Base-by-base conservation (phyloP, 2,329 filamentous ascomycete genomes). In the Nemania sp. region DNA sequence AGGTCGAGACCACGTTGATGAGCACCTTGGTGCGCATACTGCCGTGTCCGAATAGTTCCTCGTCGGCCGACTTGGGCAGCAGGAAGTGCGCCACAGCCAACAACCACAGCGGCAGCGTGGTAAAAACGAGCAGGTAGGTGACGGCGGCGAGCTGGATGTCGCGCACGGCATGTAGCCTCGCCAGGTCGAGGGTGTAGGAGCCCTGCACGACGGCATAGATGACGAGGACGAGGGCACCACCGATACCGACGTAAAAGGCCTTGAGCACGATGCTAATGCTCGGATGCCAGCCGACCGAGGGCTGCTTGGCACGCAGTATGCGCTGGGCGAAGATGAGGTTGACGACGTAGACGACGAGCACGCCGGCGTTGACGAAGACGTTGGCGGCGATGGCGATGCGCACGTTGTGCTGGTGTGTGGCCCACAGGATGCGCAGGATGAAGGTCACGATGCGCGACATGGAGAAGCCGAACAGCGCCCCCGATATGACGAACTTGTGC, bases 281-380 rank as follows among this genome's bases (percentile, higher is more conserved):
- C 1, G 26, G 70, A 24, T 76, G 72, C 80, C 80, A 82, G 63
- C 80, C 81, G 8, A 80, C 47, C 15, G 22, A 18, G 8, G 80
- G 80, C 38, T 80, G 80, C 58, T 77, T 76, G 1, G 80, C 78
- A 52, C 81, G 79, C 2, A 82, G 69, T 27, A 82, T 73, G 49
- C 81, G 79, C 66, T 81, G 80, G 1, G 78, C 77, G 62, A 82
- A 79, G 67, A 82, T 75, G 20, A 82, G 74, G 69, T 82, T 81
- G 67, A 80, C 71, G 32, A 79, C 70, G 55, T 80, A 81, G 20
- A 80, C 35, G 13, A 80, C 62, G 5, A 79, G 72, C 10, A 79
- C 77, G 24, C 81, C 81, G 58, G 78, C 78, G 56, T 81, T 81
- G 32, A 78, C 76, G 18, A 81, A 75, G 55, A 82, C 75, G 57